A percentile compares a stretch with the other conserved stretches of the same genome.
phyloP scores from a whole-genome alignment of 2,329 filamentous ascomycete genomes.

The Fusarium secorum region DNA sequence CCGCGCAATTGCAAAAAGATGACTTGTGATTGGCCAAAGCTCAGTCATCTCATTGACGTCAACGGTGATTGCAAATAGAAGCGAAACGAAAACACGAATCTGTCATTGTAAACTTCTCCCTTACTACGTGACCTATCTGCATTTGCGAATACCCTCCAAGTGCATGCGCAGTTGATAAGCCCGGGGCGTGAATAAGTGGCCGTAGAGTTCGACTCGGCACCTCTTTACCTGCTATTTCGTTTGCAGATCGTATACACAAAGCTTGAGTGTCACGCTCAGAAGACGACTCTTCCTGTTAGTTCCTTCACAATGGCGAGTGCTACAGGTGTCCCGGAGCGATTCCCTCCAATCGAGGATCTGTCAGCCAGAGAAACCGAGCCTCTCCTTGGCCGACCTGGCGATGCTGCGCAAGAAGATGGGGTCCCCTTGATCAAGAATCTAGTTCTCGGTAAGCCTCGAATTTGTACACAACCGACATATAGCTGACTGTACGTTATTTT shows the following conservation, averaged over 20 bases:
- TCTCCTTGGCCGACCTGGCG: conserved; percentile 66
- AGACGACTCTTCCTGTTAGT: not conserved
- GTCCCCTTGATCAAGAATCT: conserved; percentile 75
- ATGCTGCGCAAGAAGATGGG: conserved; percentile 73
- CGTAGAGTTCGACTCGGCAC: not conserved
- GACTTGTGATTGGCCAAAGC: conserved; percentile 38
- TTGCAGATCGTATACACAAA: not conserved
- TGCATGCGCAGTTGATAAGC: not conserved
- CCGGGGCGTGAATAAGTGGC: not conserved
- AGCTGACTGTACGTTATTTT: conserved; percentile 7
- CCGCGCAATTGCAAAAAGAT: conserved; percentile 38
- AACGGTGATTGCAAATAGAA: conserved; percentile 11
- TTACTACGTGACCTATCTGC: not conserved
- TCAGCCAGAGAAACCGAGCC: conserved; percentile 52
- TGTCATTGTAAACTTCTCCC: conserved; percentile 10
- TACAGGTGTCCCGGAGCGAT: conserved; percentile 68
- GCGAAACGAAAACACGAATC: conserved; percentile 1
- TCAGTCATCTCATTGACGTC: conserved; percentile 37
- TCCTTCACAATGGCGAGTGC: conserved; percentile 68
- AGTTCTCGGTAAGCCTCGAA: conserved; percentile 67
- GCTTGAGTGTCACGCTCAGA: not conserved
- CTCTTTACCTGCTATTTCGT: not conserved
- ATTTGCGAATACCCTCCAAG: not conserved
- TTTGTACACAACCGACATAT: not conserved
- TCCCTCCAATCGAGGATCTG: conserved; percentile 35